These are phyloP conservation scores for Porphyra umbilicalis DNA, from an alignment of 31 red algal species.

Conservation along the genomic window DNA sequence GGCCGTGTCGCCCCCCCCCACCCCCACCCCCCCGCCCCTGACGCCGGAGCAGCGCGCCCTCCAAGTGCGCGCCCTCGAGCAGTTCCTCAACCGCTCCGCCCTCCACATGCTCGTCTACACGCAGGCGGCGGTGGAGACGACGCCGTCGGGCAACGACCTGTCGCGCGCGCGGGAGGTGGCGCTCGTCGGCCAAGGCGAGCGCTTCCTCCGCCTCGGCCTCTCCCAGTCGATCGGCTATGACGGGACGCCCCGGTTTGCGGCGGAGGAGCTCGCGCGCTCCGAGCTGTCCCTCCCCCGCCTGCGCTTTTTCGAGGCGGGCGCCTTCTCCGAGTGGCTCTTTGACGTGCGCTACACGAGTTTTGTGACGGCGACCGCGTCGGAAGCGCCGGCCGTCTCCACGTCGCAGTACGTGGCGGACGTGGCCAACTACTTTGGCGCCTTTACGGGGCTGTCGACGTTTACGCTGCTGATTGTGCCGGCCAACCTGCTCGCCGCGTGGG, in stretches of 20 bases:
- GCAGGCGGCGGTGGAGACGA: background rate
- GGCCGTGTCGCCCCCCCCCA: no score
- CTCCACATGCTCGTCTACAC: background rate
- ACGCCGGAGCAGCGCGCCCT: background rate
- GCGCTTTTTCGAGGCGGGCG: background rate
- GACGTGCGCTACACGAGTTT: background rate
- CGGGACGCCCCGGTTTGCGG: background rate
- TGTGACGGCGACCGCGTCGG: background rate
- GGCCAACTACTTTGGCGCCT: conserved; percentile 1
- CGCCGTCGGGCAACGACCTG: background rate
- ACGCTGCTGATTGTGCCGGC: background rate
- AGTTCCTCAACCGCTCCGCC: background rate
- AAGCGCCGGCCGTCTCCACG: background rate
- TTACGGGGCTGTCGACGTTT: background rate
- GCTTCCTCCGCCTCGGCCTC: background rate
- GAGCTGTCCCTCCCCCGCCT: background rate
- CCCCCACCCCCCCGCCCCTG: no score
- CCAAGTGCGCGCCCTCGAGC: background rate
- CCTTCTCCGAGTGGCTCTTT: background rate
- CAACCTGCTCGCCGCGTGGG: background rate
- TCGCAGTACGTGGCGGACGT: background rate
- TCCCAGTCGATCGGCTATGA: background rate
- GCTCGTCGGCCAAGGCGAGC: background rate
- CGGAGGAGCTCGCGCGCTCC: background rate
- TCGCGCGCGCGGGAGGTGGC: background rate